Evolutionary conservation across 2,329 filamentous ascomycete species (phyloP).

Genomic region (Fusarium sp.): DNA sequence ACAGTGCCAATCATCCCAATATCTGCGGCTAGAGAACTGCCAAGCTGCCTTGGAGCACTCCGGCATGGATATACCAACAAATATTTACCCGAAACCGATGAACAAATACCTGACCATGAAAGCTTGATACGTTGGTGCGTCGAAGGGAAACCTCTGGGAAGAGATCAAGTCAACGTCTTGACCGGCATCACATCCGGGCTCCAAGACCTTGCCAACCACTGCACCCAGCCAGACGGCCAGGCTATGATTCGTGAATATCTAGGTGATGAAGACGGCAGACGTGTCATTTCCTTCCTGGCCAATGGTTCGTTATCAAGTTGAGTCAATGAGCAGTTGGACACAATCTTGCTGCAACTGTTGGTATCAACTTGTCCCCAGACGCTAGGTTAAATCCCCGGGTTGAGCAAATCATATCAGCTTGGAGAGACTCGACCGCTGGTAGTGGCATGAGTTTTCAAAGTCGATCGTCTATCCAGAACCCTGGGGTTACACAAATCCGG

Average conservation of each 20-base stretch:
- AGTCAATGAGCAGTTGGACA: slow-evolving; percentile 1
- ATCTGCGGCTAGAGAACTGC: slow-evolving; percentile 47
- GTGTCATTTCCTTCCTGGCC: slow-evolving; percentile 46
- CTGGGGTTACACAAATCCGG: slow-evolving; percentile 17
- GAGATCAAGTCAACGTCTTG: slow-evolving; percentile 42
- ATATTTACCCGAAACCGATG: not conserved
- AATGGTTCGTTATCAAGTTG: slow-evolving; percentile 30
- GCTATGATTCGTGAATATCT: slow-evolving; percentile 41
- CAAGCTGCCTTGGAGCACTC: slow-evolving; percentile 52
- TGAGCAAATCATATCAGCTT: not conserved
- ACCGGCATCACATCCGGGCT: slow-evolving; percentile 44
- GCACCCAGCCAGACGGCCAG: slow-evolving; percentile 29
- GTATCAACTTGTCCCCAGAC: not conserved
- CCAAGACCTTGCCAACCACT: slow-evolving; percentile 41
- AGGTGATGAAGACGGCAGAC: slow-evolving; percentile 44
- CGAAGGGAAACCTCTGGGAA: slow-evolving; percentile 41
- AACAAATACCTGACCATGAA: not conserved
- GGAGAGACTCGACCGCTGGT: not conserved
- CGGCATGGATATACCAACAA: slow-evolving; percentile 38
- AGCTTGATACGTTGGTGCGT: slow-evolving; percentile 42
- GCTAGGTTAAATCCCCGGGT: not conserved
- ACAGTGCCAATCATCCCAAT: slow-evolving; percentile 56
- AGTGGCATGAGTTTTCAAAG: slow-evolving; percentile 9
- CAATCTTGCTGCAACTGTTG: slow-evolving; percentile 4
- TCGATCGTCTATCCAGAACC: slow-evolving; percentile 21